Evolutionary conservation across 1,139 yeast species (phyloP).

Genomic region (Suhomyces ambrosiae): DNA sequence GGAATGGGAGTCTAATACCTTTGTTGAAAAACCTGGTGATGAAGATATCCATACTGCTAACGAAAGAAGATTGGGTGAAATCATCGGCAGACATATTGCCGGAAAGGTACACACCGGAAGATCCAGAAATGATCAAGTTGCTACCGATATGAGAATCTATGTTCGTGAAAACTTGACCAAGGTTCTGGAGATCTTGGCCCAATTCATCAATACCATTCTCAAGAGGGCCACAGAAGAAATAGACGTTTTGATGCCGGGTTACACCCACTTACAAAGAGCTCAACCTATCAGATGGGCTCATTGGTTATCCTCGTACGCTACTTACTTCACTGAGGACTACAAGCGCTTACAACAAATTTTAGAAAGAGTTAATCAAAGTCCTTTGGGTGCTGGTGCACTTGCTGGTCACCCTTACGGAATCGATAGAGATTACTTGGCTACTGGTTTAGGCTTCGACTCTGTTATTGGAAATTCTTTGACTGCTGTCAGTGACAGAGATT

Average conservation of each 20-base stretch:
- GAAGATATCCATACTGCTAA: conserved; percentile 99
- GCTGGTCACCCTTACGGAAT: conserved; percentile 99
- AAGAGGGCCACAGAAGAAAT: conserved; percentile 83
- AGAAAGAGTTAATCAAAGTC: conserved; percentile 82
- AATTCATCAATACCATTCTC: conserved; percentile 65
- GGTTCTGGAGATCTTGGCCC: conserved; percentile 58
- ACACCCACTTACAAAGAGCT: conserved; percentile 97
- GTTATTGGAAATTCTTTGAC: conserved; percentile 93
- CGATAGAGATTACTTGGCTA: conserved; percentile 86
- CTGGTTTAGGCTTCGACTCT: conserved; percentile 73
- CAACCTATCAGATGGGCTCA: conserved; percentile 99
- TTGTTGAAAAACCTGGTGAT: conserved; percentile 87
- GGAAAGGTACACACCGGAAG: conserved; percentile 99
- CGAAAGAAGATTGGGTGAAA: conserved; percentile 94
- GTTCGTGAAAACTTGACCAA: conserved; percentile 77
- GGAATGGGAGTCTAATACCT: conserved; percentile 79
- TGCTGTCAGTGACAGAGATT: conserved; percentile 97
- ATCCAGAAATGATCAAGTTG: conserved; percentile 97
- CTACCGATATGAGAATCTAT: conserved; percentile 94
- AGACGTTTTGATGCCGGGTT: conserved; percentile 96
- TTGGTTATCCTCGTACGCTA: conserved; percentile 93
- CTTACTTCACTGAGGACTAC: conserved; percentile 88
- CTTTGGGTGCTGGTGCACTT: conserved; percentile 95
- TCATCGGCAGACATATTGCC: conserved; percentile 88
- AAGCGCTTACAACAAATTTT: conserved; percentile 80